Percentiles rank a stretch among this genome's conserved stretches.
Evolutionary conservation across 352 stramenopile species (phyloP).

Genomic region (Elongisporangium anandrum): DNA sequence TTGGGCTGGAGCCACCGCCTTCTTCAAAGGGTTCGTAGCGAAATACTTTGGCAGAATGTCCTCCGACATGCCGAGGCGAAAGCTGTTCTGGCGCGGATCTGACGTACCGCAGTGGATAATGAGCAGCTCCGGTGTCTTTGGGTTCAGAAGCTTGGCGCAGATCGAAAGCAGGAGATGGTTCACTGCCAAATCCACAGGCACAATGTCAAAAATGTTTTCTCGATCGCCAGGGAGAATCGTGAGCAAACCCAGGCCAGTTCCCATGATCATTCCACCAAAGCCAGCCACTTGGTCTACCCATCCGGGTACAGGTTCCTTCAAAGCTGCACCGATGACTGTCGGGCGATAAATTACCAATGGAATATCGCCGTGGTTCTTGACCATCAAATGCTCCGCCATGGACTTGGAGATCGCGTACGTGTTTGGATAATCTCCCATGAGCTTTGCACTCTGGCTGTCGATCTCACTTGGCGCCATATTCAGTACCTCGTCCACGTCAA

Average conservation of each 20-base stretch:
- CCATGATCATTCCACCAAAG: conserved; percentile 74
- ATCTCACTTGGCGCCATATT: conserved; percentile 51
- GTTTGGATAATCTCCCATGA: conserved; percentile 88
- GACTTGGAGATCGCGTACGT: conserved; percentile 89
- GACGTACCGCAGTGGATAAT: conserved; percentile 78
- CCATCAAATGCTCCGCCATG: conserved; percentile 78
- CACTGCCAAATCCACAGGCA: conserved; percentile 75
- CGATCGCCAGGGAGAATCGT: conserved; percentile 77
- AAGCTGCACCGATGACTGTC: conserved; percentile 80
- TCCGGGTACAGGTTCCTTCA: conserved; percentile 80
- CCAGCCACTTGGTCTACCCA: conserved; percentile 82
- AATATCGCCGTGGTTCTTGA: conserved; percentile 35
- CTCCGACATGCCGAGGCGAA: conserved; percentile 67
- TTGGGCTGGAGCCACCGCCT: conserved; percentile 45
- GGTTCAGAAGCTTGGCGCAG: conserved; percentile 20
- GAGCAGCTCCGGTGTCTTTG: conserved; percentile 23
- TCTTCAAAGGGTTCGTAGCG: conserved; percentile 48
- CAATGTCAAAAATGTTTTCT: conserved; percentile 84
- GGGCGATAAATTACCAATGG: conserved; percentile 77
- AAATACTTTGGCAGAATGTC: conserved; percentile 63
- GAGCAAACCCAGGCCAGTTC: conserved; percentile 66
- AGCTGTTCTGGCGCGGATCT: conserved; percentile 66
- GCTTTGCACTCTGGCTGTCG: conserved; percentile 58
- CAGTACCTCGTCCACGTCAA: conserved; percentile 66
- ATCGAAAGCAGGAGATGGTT: conserved; percentile 72